Base-by-base conservation (phyloP, 495 filamentous ascomycete genomes). In the Glarea lozoyensis region DNA sequence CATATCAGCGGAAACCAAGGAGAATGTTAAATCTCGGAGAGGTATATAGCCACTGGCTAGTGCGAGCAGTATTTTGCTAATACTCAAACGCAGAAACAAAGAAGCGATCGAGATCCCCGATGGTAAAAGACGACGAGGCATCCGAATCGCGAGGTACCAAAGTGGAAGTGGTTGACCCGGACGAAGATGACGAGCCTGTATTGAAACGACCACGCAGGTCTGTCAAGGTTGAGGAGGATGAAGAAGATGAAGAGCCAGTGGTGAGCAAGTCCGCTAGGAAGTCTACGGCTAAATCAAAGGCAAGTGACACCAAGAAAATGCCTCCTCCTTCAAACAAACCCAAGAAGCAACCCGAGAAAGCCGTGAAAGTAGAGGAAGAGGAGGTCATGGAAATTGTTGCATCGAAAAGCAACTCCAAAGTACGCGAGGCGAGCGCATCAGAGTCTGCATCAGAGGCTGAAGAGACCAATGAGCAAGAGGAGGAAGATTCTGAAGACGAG, bases 401-500 rank as follows among this genome's bases (percentile, higher is more conserved):
- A 48, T 30, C 25, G 10, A 27, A 37, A 18, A n/a, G n/a, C n/a
- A n/a, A n/a, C n/a, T n/a, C n/a, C n/a, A 60, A 63, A 67, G n/a
- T 59, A 46, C n/a, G 56, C 61, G 16, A 55, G 39, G 33, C 67
- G 63, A 44, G 54, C 64, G 45, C 61, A 49, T 13, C 60, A 4
- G 58, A 52, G 20, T 57, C 56, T 1, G 44, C 56, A 36, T 62
- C 59, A 1, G 72, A 73, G 9, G 55, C 56, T 15, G 64, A 72
- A 20, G 72, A 79, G 38, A 72, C 43, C 10, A 49, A 51, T 12
- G 52, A 50, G 13, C 43, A 42, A 6, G 25, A 40, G 11, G 67
- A 66, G 6, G 57, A 63, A 4, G 70, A 72, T 4, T 80, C 82
- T 15, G 82, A 85, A 21, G 83, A 86, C 10, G 79, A 84, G 53